phyloP scores from a whole-genome alignment of 352 stramenopile species.

The Salisapilia sapeloensis region DNA sequence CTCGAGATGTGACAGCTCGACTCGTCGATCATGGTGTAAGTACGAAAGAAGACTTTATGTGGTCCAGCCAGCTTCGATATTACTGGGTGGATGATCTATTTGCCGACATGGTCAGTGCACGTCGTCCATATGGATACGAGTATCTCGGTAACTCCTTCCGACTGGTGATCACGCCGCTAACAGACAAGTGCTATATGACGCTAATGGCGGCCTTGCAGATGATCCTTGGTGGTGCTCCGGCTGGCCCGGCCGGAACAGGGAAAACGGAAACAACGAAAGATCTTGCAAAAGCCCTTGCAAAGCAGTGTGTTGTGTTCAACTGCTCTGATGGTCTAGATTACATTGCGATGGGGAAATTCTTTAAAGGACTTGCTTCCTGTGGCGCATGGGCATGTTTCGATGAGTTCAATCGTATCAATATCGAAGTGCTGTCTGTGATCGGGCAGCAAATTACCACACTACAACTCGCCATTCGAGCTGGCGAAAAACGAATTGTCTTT shows the following conservation, averaged over 20 bases:
- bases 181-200: conserved; percentile 93
- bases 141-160: conserved; percentile 91
- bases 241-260: conserved; percentile 83
- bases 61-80: conserved; percentile 89
- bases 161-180: conserved; percentile 90
- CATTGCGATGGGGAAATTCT: conserved; percentile 91
- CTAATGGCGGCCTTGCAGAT: conserved; percentile 91
- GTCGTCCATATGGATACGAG: conserved; percentile 87
- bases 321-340: conserved; percentile 91
- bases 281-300: conserved; percentile 85
- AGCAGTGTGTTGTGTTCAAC: conserved; percentile 93
- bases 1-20: conserved; percentile 82
- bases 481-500: conserved; percentile 84
- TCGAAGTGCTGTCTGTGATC: conserved; percentile 82
- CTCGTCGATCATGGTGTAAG: conserved; percentile 74
- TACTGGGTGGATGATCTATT: conserved; percentile 83
- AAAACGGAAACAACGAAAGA: conserved; percentile 93
- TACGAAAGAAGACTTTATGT: conserved; percentile 88
- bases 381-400: conserved; percentile 93
- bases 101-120: conserved; percentile 85
- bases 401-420: conserved; percentile 94
- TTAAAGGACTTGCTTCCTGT: conserved; percentile 82
- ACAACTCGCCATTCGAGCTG: conserved; percentile 74
- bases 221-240: conserved; percentile 85
- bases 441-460: conserved; percentile 76